Conservation (phyloP, 305 asterid species). For the Fraxinus baroniana region DNA sequence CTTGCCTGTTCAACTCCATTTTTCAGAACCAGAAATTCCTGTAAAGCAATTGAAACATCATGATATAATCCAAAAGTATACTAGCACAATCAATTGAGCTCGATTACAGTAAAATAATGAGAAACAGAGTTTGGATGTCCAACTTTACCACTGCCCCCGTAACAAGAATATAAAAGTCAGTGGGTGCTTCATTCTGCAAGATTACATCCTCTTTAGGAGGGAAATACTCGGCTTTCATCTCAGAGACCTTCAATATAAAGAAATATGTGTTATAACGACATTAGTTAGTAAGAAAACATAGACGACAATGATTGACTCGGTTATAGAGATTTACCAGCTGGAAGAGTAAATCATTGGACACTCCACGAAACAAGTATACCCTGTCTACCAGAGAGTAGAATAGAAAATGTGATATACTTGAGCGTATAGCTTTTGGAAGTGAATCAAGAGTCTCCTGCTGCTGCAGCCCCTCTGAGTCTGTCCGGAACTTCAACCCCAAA, state of each 20-base stretch:
- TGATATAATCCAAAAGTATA: background rate
- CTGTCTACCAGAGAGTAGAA: constrained; percentile 68
- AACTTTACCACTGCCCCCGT: constrained; percentile 73
- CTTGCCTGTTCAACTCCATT: constrained; percentile 63
- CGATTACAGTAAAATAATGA: background rate
- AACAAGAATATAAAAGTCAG: constrained; percentile 74
- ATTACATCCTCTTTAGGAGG: constrained; percentile 89
- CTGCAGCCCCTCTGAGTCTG: constrained; percentile 79
- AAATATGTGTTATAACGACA: background rate
- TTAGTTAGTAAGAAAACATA: background rate
- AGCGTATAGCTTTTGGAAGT: constrained; percentile 90
- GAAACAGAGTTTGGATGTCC: background rate
- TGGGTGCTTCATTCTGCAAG: constrained; percentile 89
- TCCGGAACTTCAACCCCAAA: constrained; percentile 82
- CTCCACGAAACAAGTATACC: constrained; percentile 75
- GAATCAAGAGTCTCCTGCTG: constrained; percentile 84
- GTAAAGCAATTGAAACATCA: constrained; percentile 26
- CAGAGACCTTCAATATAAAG: constrained; percentile 59
- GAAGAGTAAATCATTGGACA: constrained; percentile 78
- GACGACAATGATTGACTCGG: background rate
- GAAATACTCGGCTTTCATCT: constrained; percentile 89
- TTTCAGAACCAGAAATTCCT: constrained; percentile 68
- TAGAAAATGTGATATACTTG: constrained; percentile 83
- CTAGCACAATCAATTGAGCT: background rate
- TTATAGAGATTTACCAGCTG: constrained; percentile 57